These are phyloP conservation scores for Fusarium cicatricum DNA, from an alignment of 2,329 filamentous ascomycete genomes.

Conservation along the genomic window DNA sequence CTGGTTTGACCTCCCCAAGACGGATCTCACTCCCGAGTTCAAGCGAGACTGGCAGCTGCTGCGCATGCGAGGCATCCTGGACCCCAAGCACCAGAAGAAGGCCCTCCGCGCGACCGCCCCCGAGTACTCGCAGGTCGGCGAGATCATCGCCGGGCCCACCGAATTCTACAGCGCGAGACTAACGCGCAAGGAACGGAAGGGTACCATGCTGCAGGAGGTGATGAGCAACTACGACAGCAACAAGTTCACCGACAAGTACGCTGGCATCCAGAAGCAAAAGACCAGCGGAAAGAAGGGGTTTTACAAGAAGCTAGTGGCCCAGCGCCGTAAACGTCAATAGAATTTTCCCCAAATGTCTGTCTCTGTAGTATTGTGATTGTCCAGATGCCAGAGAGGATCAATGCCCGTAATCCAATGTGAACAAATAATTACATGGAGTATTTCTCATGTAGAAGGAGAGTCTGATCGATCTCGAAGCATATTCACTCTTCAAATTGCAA, in stretches of 20 bases:
- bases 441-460: no score
- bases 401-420: background rate
- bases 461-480: no score
- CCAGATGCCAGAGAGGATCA: background rate
- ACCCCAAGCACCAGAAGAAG: constrained; percentile 95
- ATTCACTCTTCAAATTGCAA: no score
- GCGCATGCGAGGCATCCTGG: constrained; percentile 86
- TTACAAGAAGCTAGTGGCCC: constrained; percentile 78
- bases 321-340: constrained; percentile 44
- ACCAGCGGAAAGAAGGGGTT: constrained; percentile 87
- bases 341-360: background rate
- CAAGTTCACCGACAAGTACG: constrained; percentile 88
- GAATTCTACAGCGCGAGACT: constrained; percentile 86
- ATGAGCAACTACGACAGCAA: constrained; percentile 60
- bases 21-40: constrained; percentile 82
- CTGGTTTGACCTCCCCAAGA: constrained; percentile 91
- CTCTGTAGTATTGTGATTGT: background rate
- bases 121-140: constrained; percentile 88
- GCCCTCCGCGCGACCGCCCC: constrained; percentile 73
- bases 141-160: constrained; percentile 85
- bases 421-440: no score
- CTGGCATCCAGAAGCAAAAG: constrained; percentile 82
- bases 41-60: constrained; percentile 91
- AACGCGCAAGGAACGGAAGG: constrained; percentile 86
- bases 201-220: constrained; percentile 86